phyloP scores from a whole-genome alignment of 225 moss, liverwort and hornwort genomes.

The Pseudisothecium myosuroides region DNA sequence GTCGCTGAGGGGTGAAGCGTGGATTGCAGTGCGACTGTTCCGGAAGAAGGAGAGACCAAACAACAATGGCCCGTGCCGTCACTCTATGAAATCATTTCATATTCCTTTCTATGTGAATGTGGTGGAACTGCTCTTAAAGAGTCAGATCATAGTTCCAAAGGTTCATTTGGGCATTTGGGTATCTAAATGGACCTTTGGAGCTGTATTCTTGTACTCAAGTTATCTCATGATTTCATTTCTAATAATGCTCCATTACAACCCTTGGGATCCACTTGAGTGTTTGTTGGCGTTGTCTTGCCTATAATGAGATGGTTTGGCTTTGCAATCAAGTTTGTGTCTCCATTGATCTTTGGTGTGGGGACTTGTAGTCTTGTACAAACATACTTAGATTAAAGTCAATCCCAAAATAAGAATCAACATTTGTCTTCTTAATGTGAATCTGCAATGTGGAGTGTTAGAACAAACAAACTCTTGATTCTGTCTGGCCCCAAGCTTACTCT shows the following conservation, averaged over 20 bases:
- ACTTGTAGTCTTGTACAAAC: not conserved
- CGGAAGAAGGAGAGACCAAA: no score
- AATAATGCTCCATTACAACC: not conserved
- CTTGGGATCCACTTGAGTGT: not conserved
- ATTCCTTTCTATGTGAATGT: no score
- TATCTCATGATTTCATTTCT: not conserved
- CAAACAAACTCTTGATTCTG: not conserved
- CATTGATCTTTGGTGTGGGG: not conserved
- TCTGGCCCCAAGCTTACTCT: not conserved
- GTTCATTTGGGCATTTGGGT: not conserved
- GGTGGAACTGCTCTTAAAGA: no score
- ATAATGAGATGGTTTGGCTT: not conserved
- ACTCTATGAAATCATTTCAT: no score
- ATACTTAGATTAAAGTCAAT: not conserved
- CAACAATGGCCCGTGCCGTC: no score
- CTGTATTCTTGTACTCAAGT: not conserved
- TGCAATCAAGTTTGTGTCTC: not conserved
- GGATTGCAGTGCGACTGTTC: no score
- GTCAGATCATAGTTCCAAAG: not conserved
- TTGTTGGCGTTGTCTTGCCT: not conserved
- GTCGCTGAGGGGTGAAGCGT: no score
- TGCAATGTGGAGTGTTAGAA: not conserved
- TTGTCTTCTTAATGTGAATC: not conserved
- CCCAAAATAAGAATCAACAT: not conserved
- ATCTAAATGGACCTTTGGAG: not conserved